Percentiles rank a stretch among this genome's conserved stretches.
These are phyloP conservation scores for Fusarium vanettenii DNA, from an alignment of 2,329 filamentous ascomycete species.

Conservation along the genomic window DNA sequence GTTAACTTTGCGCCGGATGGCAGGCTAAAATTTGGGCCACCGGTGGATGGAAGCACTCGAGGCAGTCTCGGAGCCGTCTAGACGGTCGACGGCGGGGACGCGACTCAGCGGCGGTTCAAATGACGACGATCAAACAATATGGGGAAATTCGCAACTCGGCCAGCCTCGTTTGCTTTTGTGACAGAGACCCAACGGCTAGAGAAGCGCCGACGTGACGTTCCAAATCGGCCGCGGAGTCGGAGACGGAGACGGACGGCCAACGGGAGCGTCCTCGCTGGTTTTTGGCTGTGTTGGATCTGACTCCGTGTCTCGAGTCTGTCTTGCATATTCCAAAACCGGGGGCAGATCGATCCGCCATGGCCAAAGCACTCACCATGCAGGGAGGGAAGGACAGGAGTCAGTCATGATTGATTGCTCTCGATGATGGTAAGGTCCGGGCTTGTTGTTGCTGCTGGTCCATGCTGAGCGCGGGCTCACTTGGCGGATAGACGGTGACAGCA, in stretches of 20 bases:
- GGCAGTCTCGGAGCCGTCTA: constrained; percentile 32
- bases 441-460: constrained; percentile 31
- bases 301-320: constrained; percentile 1
- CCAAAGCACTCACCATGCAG: background rate
- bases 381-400: background rate
- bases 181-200: constrained; percentile 3
- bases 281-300: background rate
- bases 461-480: constrained; percentile 20
- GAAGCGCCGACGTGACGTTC: background rate
- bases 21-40: constrained; percentile 34
- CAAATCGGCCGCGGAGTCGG: background rate
- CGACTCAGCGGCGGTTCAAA: constrained; percentile 14
- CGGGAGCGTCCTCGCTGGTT: constrained; percentile 1
- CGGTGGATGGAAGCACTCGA: constrained; percentile 27
- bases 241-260: background rate
- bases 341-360: constrained; percentile 11
- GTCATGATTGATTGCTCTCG: constrained; percentile 11
- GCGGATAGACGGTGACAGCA: constrained; percentile 28
- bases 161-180: constrained; percentile 19
- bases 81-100: constrained; percentile 29
- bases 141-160: constrained; percentile 15
- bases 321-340: constrained; percentile 3
- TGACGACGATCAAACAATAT: constrained; percentile 32
- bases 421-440: constrained; percentile 9
- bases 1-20: constrained; percentile 26